phyloP scores from a whole-genome alignment of 2,329 filamentous ascomycete genomes.

The Pseudogymnoascus sp. region DNA sequence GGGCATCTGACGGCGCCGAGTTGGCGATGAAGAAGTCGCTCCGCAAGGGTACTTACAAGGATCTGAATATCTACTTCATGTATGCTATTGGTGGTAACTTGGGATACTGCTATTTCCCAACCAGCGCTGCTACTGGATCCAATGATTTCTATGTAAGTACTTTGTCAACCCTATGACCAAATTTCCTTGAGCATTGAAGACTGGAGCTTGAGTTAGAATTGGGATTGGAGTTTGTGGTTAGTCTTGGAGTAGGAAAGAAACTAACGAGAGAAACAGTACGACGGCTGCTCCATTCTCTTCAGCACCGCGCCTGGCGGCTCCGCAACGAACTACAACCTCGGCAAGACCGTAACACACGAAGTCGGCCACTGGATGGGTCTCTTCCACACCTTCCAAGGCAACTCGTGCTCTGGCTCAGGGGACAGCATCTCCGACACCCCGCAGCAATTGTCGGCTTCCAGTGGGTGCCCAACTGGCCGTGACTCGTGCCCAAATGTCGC shows the following conservation, averaged over 20 bases:
- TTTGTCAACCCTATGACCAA: not conserved
- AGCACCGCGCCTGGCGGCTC: constrained; percentile 32
- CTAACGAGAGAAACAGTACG: constrained; percentile 9
- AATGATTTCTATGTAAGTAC: constrained; percentile 24
- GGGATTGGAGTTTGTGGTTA: constrained; percentile 4
- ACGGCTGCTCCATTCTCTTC: constrained; percentile 33
- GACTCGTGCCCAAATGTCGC: constrained; percentile 24
- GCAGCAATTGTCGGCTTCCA: constrained; percentile 26
- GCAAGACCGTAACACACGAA: constrained; percentile 35
- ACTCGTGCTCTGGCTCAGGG: constrained; percentile 30
- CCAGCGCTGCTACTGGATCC: constrained; percentile 22
- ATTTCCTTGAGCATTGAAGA: not conserved
- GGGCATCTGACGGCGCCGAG: constrained; percentile 29
- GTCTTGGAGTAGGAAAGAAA: constrained; percentile 4
- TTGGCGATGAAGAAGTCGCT: constrained; percentile 37
- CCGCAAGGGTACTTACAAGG: constrained; percentile 31
- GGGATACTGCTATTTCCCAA: constrained; percentile 23
- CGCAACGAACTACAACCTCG: constrained; percentile 28
- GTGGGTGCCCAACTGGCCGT: constrained; percentile 33
- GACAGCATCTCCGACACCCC: constrained; percentile 35
- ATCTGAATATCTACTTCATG: constrained; percentile 28
- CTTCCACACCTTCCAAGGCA: constrained; percentile 39
- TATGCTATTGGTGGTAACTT: constrained; percentile 17
- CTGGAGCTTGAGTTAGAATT: not conserved
- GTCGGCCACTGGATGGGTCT: constrained; percentile 42